Evolutionary conservation across 768 basidiomycete genomes (phyloP).

Genomic region (Leccinum subgranulosum): DNA sequence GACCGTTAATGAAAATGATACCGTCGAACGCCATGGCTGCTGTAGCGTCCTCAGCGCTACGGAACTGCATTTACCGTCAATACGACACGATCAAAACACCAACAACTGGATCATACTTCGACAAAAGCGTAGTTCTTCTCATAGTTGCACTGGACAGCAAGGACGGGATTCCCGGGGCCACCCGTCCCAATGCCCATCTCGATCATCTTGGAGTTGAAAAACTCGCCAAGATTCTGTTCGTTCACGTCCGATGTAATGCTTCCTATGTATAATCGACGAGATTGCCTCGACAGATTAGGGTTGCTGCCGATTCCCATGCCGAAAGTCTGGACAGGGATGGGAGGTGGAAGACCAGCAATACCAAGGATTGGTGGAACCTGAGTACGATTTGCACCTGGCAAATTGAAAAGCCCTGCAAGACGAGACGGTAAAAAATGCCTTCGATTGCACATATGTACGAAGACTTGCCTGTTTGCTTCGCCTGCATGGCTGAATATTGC

Average conservation of each 20-base stretch:
- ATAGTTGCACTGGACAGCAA: constrained; percentile 94
- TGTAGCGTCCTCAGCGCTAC: constrained; percentile 94
- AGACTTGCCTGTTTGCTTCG: constrained; percentile 89
- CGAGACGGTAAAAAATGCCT: constrained; percentile 10
- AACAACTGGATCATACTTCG: constrained; percentile 58
- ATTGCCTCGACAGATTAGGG: constrained; percentile 89
- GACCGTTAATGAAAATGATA: constrained; percentile 90
- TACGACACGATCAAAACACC: background rate
- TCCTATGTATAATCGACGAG: constrained; percentile 93
- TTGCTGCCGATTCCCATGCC: constrained; percentile 85
- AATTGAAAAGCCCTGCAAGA: constrained; percentile 82
- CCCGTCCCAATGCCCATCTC: constrained; percentile 88
- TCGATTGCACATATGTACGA: background rate
- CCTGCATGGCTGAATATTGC: constrained; percentile 90
- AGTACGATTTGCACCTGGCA: constrained; percentile 91
- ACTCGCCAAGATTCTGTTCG: constrained; percentile 86
- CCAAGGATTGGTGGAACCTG: constrained; percentile 81
- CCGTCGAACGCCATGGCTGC: constrained; percentile 98
- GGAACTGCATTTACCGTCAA: constrained; percentile 64
- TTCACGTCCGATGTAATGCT: constrained; percentile 94
- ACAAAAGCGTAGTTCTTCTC: constrained; percentile 99
- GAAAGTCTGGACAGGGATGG: constrained; percentile 79
- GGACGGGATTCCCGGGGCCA: constrained; percentile 83
- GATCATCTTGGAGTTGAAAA: constrained; percentile 95
- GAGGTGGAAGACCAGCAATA: constrained; percentile 78